phyloP scores from a whole-genome alignment of 1,139 yeast species.

The Meyerozyma carpophila region DNA sequence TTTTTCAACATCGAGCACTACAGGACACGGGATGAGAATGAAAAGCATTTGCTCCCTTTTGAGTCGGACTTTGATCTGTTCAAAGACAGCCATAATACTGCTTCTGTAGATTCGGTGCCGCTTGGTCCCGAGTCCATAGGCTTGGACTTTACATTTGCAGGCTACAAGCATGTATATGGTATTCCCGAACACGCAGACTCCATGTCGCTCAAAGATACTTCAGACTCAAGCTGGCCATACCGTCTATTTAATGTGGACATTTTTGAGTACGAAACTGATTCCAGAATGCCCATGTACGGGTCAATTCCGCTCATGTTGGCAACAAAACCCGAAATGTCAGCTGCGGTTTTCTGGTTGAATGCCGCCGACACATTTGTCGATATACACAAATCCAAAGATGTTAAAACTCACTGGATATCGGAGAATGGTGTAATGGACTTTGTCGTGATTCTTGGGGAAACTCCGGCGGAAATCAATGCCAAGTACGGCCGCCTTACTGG shows the following conservation, averaged over 20 bases:
- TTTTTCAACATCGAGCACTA: constrained; percentile 78
- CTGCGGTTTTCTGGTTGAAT: constrained; percentile 88
- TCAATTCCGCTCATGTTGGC: constrained; percentile 85
- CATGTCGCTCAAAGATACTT: constrained; percentile 66
- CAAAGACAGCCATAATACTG: constrained; percentile 56
- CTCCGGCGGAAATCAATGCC: constrained; percentile 55
- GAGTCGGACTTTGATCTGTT: constrained; percentile 58
- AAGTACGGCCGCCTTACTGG: constrained; percentile 78
- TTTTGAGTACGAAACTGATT: constrained; percentile 81
- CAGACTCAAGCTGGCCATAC: constrained; percentile 56
- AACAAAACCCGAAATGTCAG: constrained; percentile 49
- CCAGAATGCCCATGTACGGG: constrained; percentile 91
- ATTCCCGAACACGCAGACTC: constrained; percentile 94
- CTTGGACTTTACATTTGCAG: constrained; percentile 62
- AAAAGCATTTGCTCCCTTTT: constrained; percentile 41
- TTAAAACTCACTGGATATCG: constrained; percentile 84
- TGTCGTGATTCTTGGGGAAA: constrained; percentile 58
- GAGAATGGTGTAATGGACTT: constrained; percentile 84
- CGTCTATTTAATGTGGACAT: constrained; percentile 89
- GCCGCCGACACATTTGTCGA: constrained; percentile 92
- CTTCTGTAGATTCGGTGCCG: constrained; percentile 54
- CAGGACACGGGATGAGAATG: constrained; percentile 37
- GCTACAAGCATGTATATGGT: constrained; percentile 69
- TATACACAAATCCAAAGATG: constrained; percentile 38
- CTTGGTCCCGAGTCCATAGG: constrained; percentile 92